These are phyloP conservation scores for Ajuga reptans DNA, from an alignment of 305 asterid genomes.

Conservation along the genomic window DNA sequence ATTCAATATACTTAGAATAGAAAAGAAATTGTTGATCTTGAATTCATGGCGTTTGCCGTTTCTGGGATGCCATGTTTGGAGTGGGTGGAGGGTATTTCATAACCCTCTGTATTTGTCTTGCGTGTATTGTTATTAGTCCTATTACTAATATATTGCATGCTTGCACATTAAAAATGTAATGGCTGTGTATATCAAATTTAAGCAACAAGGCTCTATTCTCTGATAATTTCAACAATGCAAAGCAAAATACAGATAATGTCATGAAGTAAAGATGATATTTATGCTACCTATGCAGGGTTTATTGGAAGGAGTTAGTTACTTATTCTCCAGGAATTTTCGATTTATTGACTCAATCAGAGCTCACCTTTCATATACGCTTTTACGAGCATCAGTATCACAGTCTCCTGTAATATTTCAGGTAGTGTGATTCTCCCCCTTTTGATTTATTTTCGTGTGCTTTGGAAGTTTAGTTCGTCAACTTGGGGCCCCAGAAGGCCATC, in stretches of 20 bases:
- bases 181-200: slow-evolving; percentile 9
- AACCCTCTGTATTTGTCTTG: slow-evolving; percentile 6
- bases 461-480: too few relatives aligned
- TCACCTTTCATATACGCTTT: slow-evolving; percentile 82
- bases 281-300: slow-evolving; percentile 54
- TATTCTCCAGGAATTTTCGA: slow-evolving; percentile 70
- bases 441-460: background rate
- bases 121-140: background rate
- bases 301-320: slow-evolving; percentile 72
- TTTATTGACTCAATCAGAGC: slow-evolving; percentile 89
- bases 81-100: slow-evolving; percentile 10
- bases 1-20: background rate
- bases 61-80: slow-evolving; percentile 1
- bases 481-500: too few relatives aligned
- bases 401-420: slow-evolving; percentile 84
- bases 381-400: slow-evolving; percentile 83
- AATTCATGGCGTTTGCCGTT: slow-evolving; percentile 7
- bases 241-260: background rate
- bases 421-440: slow-evolving; percentile 16
- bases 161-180: slow-evolving; percentile 8
- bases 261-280: slow-evolving; percentile 17
- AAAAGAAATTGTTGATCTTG: background rate
- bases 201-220: slow-evolving; percentile 15
- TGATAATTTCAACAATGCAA: slow-evolving; percentile 3
- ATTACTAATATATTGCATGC: background rate